These are phyloP conservation scores for Nicotiana obtusifolia DNA, from an alignment of 257 asterid species.

Conservation along the genomic window DNA sequence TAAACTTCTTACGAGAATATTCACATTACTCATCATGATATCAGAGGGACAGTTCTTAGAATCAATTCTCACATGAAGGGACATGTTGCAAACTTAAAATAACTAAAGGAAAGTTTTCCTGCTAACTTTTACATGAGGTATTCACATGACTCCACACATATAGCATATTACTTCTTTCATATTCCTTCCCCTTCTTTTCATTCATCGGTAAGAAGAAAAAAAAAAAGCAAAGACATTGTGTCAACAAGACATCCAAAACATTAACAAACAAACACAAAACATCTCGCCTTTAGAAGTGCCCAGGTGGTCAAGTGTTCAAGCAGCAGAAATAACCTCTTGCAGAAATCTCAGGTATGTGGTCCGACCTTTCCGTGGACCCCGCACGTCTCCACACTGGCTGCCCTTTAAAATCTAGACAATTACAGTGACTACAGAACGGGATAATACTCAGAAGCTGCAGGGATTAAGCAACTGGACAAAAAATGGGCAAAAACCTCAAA, in stretches of 20 bases:
- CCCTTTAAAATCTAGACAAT: neutral
- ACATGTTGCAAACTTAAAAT: neutral
- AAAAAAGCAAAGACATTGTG: neutral
- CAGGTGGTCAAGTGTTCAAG: too few relatives aligned
- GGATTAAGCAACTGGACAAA: too few relatives aligned
- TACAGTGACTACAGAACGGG: neutral
- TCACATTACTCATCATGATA: neutral
- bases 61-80: neutral
- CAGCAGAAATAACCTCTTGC: too few relatives aligned
- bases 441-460: neutral
- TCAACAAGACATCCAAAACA: neutral
- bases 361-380: too few relatives aligned
- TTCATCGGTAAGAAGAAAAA: neutral
- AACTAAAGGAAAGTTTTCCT: neutral
- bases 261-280: neutral
- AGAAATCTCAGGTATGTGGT: too few relatives aligned
- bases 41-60: neutral
- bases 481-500: neutral
- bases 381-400: too few relatives aligned
- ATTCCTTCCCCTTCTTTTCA: neutral
- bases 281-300: neutral
- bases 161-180: neutral
- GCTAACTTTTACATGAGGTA: neutral
- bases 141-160: neutral
- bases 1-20: neutral